phyloP scores from a whole-genome alignment of 305 asterid genomes.

The Fraxinus velutina region DNA sequence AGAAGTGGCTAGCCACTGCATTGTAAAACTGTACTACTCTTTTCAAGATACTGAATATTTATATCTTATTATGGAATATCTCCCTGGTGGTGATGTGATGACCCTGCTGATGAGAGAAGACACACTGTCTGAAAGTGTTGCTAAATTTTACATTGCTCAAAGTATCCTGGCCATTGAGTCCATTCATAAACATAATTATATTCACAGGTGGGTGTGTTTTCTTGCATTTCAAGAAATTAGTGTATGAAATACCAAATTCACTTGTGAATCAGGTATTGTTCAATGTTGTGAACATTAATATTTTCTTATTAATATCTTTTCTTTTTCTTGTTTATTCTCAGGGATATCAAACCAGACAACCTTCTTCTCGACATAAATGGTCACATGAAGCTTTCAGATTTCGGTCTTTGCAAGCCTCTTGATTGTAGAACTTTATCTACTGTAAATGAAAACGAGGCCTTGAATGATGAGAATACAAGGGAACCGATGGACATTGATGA shows the following conservation, averaged over 20 bases:
- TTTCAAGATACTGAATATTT: conserved; percentile 89
- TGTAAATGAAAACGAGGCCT: conserved; percentile 70
- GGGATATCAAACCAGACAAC: conserved; percentile 98
- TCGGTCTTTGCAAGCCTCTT: conserved; percentile 97
- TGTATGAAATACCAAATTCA: conserved; percentile 16
- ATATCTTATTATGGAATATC: conserved; percentile 91
- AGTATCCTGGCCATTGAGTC: conserved; percentile 90
- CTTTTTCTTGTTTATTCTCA: conserved; percentile 24
- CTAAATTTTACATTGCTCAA: conserved; percentile 89
- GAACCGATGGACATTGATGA: conserved; percentile 81
- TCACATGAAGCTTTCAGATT: conserved; percentile 95
- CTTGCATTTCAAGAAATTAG: not conserved
- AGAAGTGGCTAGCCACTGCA: conserved; percentile 88
- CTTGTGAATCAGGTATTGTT: not conserved
- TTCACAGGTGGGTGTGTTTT: conserved; percentile 59
- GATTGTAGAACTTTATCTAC: conserved; percentile 84
- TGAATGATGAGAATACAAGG: conserved; percentile 80
- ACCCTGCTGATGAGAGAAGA: conserved; percentile 89
- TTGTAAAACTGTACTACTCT: conserved; percentile 80
- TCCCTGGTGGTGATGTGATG: conserved; percentile 98
- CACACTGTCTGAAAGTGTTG: conserved; percentile 72
- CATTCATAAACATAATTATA: conserved; percentile 86
- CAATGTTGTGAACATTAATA: conserved; percentile 13
- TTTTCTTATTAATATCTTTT: conserved; percentile 15
- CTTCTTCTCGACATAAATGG: conserved; percentile 88